Percentiles rank a stretch among this genome's conserved stretches.
Conservation (phyloP, 306 rosid species). For the Vigna nakashimae region DNA sequence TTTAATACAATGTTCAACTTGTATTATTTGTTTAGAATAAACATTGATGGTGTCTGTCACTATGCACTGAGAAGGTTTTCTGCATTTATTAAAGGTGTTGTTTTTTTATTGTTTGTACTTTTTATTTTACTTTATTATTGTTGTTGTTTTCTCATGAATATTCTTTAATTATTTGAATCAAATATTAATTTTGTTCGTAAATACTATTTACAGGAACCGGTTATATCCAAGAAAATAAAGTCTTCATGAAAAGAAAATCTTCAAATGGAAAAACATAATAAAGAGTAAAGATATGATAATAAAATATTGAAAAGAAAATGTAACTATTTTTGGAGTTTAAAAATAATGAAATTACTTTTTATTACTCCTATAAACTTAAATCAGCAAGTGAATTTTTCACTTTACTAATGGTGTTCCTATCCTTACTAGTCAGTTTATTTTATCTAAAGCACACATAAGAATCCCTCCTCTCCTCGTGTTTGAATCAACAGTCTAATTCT, state of each 20-base stretch:
- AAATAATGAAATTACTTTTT: too few species aligned
- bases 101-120: neutral
- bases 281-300: too few species aligned
- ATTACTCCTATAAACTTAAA: neutral
- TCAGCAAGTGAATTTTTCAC: neutral
- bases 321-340: too few species aligned
- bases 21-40: neutral
- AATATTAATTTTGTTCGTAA: neutral
- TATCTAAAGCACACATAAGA: neutral
- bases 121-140: too few species aligned
- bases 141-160: too few species aligned
- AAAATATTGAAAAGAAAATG: too few species aligned
- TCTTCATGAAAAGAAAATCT: too few species aligned
- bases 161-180: too few species aligned
- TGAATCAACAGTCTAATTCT: neutral
- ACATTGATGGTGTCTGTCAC: neutral
- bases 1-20: neutral
- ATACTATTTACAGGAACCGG: too few species aligned
- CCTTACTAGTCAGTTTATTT: neutral
- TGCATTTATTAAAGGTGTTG: neutral
- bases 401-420: neutral
- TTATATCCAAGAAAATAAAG: too few species aligned
- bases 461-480: neutral
- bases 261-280: too few species aligned
- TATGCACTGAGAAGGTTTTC: neutral